Percentiles rank a stretch among this genome's conserved stretches.
These are phyloP conservation scores for Cladophialophora bantiana DNA, from an alignment of 2,329 filamentous ascomycete genomes.

Conservation along the genomic window DNA sequence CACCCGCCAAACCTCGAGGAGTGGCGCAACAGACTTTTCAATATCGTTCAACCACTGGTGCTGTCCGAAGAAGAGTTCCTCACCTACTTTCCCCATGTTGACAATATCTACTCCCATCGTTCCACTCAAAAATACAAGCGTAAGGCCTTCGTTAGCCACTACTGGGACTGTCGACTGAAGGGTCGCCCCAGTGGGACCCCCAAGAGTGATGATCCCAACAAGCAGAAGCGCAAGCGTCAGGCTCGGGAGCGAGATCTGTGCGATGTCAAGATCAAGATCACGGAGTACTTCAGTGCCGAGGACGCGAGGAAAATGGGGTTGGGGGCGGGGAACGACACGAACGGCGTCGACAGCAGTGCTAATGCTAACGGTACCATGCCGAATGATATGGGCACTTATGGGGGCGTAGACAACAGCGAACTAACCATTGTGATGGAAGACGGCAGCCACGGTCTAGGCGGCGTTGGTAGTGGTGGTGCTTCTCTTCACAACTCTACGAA, in stretches of 20 bases:
- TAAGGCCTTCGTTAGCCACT: slow-evolving; percentile 82
- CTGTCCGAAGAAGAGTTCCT: slow-evolving; percentile 78
- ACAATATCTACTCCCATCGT: slow-evolving; percentile 84
- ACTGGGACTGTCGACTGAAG: slow-evolving; percentile 84
- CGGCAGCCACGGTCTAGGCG: slow-evolving; percentile 16
- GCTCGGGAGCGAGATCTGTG: slow-evolving; percentile 80
- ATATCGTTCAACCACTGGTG: slow-evolving; percentile 75
- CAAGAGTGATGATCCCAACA: slow-evolving; percentile 79
- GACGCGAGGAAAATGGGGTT: slow-evolving; percentile 36
- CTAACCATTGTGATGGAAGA: slow-evolving; percentile 40
- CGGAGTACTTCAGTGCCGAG: slow-evolving; percentile 72
- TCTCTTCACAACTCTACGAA: slow-evolving; percentile 26
- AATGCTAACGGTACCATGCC: slow-evolving; percentile 12
- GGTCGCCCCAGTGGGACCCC: slow-evolving; percentile 75
- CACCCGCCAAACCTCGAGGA: slow-evolving; percentile 71
- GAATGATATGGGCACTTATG: slow-evolving; percentile 20
- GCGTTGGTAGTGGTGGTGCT: slow-evolving; percentile 15
- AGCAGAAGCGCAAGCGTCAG: slow-evolving; percentile 80
- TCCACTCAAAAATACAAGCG: slow-evolving; percentile 82
- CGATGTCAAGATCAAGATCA: slow-evolving; percentile 87
- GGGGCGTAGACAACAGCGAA: slow-evolving; percentile 40
- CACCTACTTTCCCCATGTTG: slow-evolving; percentile 82
- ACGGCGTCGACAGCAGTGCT: slow-evolving; percentile 42
- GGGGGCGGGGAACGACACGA: slow-evolving; percentile 38
- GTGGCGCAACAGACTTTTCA: slow-evolving; percentile 76